Conservation (phyloP, 192 early-diverging fungal species). For the Coemansia sp. region DNA sequence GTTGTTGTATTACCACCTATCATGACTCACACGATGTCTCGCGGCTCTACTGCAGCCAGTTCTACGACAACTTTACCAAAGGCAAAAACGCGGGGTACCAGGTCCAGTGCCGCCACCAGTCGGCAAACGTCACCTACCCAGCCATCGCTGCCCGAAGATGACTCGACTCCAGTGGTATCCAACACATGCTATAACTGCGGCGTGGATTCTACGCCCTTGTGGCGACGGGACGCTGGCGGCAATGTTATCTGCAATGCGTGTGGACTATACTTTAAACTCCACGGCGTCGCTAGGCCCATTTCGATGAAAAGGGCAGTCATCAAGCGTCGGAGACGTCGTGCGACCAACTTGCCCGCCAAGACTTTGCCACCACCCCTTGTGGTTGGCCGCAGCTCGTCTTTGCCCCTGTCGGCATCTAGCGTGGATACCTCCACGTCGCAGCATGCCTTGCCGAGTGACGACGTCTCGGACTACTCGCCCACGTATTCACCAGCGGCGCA, state of each 20-base stretch:
- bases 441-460: slow-evolving; percentile 1
- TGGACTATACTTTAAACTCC: slow-evolving; percentile 94
- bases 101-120: neutral
- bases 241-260: slow-evolving; percentile 97
- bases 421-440: slow-evolving; percentile 19
- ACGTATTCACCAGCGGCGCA: neutral
- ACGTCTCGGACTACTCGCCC: slow-evolving; percentile 12
- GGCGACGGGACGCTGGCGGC: slow-evolving; percentile 87
- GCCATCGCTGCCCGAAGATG: neutral
- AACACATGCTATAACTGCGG: slow-evolving; percentile 74
- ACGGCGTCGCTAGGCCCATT: slow-evolving; percentile 83
- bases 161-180: neutral
- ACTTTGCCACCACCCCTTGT: slow-evolving; percentile 4
- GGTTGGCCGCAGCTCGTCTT: slow-evolving; percentile 38
- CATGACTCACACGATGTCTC: slow-evolving; percentile 6
- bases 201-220: slow-evolving; percentile 88
- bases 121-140: neutral
- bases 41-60: neutral
- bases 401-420: slow-evolving; percentile 22
- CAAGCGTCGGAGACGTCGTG: slow-evolving; percentile 3
- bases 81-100: neutral
- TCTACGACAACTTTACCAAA: neutral
- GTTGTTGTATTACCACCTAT: neutral
- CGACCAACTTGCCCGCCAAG: slow-evolving; percentile 6
- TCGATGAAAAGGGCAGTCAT: slow-evolving; percentile 89